Evolutionary conservation across 2,329 filamentous ascomycete species (phyloP).

Genomic region (Trichoderma simmonsii): DNA sequence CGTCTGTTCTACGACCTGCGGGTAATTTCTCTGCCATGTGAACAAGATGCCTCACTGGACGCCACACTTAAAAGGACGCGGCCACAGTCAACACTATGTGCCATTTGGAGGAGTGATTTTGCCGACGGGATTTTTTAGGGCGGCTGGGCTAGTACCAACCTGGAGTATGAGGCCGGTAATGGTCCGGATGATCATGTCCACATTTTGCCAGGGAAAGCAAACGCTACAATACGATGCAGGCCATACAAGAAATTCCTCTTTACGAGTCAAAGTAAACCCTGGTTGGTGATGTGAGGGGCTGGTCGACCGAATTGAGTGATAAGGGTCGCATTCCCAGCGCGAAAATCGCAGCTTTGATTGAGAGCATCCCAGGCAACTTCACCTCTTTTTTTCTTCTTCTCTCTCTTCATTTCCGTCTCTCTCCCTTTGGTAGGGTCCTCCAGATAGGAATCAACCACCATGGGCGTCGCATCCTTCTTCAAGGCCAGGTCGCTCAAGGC

Average conservation of each 20-base stretch:
- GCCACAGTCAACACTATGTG: not conserved
- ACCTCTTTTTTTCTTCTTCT: not conserved
- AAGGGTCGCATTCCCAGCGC: constrained; percentile 18
- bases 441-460: constrained; percentile 12
- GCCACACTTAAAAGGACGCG: not conserved
- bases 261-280: constrained; percentile 8
- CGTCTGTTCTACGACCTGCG: not conserved
- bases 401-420: not conserved
- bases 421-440: not conserved
- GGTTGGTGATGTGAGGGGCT: constrained; percentile 15
- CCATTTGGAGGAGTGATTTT: not conserved
- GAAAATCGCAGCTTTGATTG: not conserved
- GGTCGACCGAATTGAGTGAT: constrained; percentile 9
- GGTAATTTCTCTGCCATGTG: not conserved
- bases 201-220: not conserved
- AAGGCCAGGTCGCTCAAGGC: constrained; percentile 44
- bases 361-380: not conserved
- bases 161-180: constrained; percentile 11
- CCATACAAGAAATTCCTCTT: not conserved
- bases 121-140: constrained; percentile 6
- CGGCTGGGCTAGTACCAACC: constrained; percentile 9
- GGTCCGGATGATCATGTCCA: constrained; percentile 16
- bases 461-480: constrained; percentile 46
- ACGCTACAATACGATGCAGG: constrained; percentile 3
- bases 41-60: not conserved